These are phyloP conservation scores for Starmera quercuum DNA, from an alignment of 805 yeast genomes.

Conservation along the genomic window DNA sequence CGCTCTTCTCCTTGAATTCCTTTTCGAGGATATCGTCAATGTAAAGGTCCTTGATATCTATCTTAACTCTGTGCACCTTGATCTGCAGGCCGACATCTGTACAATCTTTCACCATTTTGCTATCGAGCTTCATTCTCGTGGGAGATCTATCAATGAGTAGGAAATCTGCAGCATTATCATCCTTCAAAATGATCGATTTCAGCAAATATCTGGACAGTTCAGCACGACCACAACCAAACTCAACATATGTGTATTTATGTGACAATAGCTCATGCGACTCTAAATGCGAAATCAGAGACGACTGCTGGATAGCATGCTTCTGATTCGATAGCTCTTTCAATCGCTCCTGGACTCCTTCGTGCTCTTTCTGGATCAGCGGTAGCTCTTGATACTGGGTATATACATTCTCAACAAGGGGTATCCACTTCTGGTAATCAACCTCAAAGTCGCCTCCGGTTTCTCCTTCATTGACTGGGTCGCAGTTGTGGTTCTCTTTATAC, in stretches of 20 bases:
- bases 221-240: conserved; percentile 90
- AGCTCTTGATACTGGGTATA: conserved; percentile 26
- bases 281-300: conserved; percentile 69
- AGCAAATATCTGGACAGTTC: conserved; percentile 66
- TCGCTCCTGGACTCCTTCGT: conserved; percentile 19
- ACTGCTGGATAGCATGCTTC: conserved; percentile 80
- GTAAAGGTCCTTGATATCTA: conserved; percentile 74
- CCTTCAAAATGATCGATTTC: conserved; percentile 19
- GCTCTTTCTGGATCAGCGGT: conserved; percentile 18
- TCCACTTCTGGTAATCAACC: conserved; percentile 20
- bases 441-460: conserved; percentile 6
- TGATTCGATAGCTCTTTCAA: conserved; percentile 38
- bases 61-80: conserved; percentile 43
- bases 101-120: conserved; percentile 53
- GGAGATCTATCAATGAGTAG: conserved; percentile 71
- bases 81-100: conserved; percentile 21
- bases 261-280: conserved; percentile 32
- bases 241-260: conserved; percentile 38
- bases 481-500: conserved; percentile 43
- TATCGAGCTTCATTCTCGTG: conserved; percentile 72
- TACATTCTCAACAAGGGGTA: conserved; percentile 27
- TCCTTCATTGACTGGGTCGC: neutral
- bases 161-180: conserved; percentile 24
- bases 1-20: conserved; percentile 8
- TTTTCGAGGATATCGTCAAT: conserved; percentile 37